A percentile compares a stretch with the other conserved stretches of the same genome.
phyloP scores from a whole-genome alignment of 495 filamentous ascomycete genomes.

The Talaromyces trachyspermus region DNA sequence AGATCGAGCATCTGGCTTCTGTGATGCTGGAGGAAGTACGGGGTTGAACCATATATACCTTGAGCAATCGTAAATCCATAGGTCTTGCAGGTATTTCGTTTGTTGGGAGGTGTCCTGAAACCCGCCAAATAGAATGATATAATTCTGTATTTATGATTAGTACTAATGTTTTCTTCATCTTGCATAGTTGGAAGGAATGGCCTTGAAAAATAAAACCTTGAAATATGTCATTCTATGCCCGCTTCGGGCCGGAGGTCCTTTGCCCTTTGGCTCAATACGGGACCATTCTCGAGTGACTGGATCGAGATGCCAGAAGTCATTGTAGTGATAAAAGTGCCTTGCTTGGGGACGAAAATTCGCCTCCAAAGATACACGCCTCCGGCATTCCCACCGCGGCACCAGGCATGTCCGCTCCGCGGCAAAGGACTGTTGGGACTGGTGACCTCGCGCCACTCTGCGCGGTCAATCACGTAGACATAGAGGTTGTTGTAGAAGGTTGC shows the following conservation, averaged over 20 bases:
- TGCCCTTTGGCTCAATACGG: conserved; percentile 78
- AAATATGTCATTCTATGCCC: conserved; percentile 94
- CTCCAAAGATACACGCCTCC: conserved; percentile 88
- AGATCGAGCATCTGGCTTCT: conserved; percentile 83
- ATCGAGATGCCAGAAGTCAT: conserved; percentile 94
- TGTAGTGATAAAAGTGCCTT: conserved; percentile 99
- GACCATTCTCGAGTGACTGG: conserved; percentile 79
- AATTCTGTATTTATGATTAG: conserved; percentile 38
- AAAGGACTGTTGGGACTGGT: conserved; percentile 88
- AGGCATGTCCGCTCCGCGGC: conserved; percentile 85
- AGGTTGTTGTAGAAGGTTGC: conserved; percentile 64
- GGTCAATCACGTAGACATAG: conserved; percentile 82
- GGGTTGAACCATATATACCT: conserved; percentile 74
- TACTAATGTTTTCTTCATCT: too few species aligned
- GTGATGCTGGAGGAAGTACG: conserved; percentile 58
- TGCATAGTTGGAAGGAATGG: conserved; percentile 26
- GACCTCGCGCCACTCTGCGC: conserved; percentile 79
- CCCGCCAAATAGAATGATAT: conserved; percentile 68
- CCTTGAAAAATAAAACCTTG: conserved; percentile 61
- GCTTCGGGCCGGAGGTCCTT: conserved; percentile 79
- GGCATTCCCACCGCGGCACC: conserved; percentile 78
- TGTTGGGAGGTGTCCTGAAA: conserved; percentile 94
- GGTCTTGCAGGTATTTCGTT: conserved; percentile 75
- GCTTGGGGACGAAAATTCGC: conserved; percentile 79
- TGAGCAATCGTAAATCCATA: conserved; percentile 63